Evolutionary conservation across 495 filamentous ascomycete genomes (phyloP).

Genomic region (Ramalina peruviana): DNA sequence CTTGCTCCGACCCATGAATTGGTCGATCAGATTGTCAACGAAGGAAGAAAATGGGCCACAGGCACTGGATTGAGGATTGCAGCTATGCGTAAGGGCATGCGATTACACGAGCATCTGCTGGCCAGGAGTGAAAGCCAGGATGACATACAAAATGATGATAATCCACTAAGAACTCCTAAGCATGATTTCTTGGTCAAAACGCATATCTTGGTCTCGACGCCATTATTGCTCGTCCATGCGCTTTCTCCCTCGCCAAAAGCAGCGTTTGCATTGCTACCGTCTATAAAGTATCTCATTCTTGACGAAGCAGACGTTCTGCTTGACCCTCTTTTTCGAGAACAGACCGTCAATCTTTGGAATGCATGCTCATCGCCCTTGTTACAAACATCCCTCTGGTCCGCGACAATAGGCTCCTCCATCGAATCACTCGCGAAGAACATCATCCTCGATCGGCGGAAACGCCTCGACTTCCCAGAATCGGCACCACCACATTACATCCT

Average conservation of each 20-base stretch:
- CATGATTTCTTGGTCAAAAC: slow-evolving; percentile 36
- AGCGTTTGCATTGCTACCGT: slow-evolving; percentile 36
- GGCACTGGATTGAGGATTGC: slow-evolving; percentile 71
- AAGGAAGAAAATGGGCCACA: slow-evolving; percentile 64
- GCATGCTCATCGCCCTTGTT: slow-evolving; percentile 53
- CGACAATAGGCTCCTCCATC: slow-evolving; percentile 88
- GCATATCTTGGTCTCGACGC: slow-evolving; percentile 83
- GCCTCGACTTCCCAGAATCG: slow-evolving; percentile 14
- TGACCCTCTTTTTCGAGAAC: slow-evolving; percentile 78
- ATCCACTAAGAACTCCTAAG: slow-evolving; percentile 24
- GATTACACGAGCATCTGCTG: slow-evolving; percentile 31
- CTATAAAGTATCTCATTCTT: slow-evolving; percentile 58
- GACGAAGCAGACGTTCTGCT: slow-evolving; percentile 94
- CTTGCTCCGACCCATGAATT: slow-evolving; percentile 89
- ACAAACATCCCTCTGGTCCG: slow-evolving; percentile 75
- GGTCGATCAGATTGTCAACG: slow-evolving; percentile 82
- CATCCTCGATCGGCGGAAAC: slow-evolving; percentile 33
- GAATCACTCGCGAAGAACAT: slow-evolving; percentile 60
- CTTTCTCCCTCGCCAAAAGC: slow-evolving; percentile 38
- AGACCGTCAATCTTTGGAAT: slow-evolving; percentile 78
- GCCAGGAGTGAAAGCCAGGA: slow-evolving; percentile 18
- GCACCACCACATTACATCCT: slow-evolving; percentile 35
- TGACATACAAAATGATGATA: slow-evolving; percentile 23
- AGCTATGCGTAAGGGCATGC: slow-evolving; percentile 75
- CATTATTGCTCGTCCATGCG: slow-evolving; percentile 61